Conservation (phyloP, 495 filamentous ascomycete genomes). For the Cetradonia linearis region DNA sequence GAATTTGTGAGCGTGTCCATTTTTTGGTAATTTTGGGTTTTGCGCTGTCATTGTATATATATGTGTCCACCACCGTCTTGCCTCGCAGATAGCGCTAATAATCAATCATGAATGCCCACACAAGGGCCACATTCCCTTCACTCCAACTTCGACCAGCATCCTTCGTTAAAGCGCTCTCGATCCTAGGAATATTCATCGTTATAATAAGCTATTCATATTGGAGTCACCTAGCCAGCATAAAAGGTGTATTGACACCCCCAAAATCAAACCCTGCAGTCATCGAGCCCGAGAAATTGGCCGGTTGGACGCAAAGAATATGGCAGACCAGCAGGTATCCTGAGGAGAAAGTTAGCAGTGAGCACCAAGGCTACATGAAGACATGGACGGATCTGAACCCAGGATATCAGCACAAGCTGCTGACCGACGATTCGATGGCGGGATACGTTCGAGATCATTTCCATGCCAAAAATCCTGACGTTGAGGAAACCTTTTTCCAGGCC, state of each 20-base stretch:
- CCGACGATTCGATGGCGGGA: slow-evolving; percentile 23
- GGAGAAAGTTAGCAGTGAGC: slow-evolving; percentile 19
- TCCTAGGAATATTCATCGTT: not conserved
- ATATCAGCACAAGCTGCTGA: slow-evolving; percentile 31
- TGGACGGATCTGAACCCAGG: slow-evolving; percentile 28
- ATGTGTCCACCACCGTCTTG: too few species aligned
- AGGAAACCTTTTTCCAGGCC: slow-evolving; percentile 34
- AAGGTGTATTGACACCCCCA: not conserved
- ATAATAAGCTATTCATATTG: slow-evolving; percentile 7
- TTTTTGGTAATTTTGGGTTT: too few species aligned
- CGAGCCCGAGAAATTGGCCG: not conserved
- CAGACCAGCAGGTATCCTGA: slow-evolving; percentile 17
- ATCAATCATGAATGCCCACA: not conserved
- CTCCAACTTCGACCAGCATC: slow-evolving; percentile 3
- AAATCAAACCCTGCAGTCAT: not conserved
- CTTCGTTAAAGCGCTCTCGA: slow-evolving; percentile 5
- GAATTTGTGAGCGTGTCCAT: too few species aligned
- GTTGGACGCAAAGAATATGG: slow-evolving; percentile 12
- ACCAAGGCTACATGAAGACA: slow-evolving; percentile 24
- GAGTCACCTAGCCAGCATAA: not conserved
- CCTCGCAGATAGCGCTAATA: not conserved
- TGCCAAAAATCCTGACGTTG: slow-evolving; percentile 32
- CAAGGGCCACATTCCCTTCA: not conserved
- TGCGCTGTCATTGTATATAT: too few species aligned
- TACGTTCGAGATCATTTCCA: slow-evolving; percentile 30